phyloP scores from a whole-genome alignment of 257 asterid genomes.

The Primulina tabacum region DNA sequence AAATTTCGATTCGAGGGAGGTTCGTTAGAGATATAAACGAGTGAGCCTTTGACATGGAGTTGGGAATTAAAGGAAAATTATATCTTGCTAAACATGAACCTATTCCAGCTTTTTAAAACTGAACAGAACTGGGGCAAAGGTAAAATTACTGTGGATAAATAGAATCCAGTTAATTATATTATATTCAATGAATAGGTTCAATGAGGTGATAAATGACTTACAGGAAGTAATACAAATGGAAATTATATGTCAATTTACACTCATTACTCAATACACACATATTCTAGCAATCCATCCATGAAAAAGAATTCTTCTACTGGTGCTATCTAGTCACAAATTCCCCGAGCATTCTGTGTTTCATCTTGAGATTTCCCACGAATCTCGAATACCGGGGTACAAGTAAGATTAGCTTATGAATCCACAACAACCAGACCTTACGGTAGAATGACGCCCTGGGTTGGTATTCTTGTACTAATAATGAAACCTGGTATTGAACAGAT shows the following conservation, averaged over 20 bases:
- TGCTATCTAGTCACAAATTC: slow-evolving; percentile 11
- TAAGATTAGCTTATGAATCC: slow-evolving; percentile 5
- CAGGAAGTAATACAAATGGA: slow-evolving; percentile 23
- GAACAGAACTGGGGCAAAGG: neutral
- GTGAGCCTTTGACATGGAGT: too few relatives aligned
- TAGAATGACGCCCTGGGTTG: neutral
- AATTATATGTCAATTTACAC: slow-evolving; percentile 15
- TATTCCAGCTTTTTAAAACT: too few relatives aligned
- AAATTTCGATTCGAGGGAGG: too few relatives aligned
- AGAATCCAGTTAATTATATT: neutral
- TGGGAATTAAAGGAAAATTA: too few relatives aligned
- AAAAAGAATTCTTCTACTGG: slow-evolving; percentile 27
- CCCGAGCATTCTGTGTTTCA: neutral
- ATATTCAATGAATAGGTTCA: slow-evolving; percentile 22
- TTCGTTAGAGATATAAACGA: too few relatives aligned
- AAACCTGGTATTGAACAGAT: slow-evolving; percentile 38
- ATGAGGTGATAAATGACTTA: slow-evolving; percentile 20
- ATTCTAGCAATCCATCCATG: slow-evolving; percentile 12
- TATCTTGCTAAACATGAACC: too few relatives aligned
- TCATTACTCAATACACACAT: slow-evolving; percentile 18
- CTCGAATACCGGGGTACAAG: slow-evolving; percentile 2
- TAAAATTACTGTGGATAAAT: too few relatives aligned
- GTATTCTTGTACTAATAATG: slow-evolving; percentile 31
- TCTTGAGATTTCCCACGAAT: slow-evolving; percentile 6
- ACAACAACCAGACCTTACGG: slow-evolving; percentile 26